Conservation (phyloP, 116 monocot genomes). For the Trichopus zeylanicus region DNA sequence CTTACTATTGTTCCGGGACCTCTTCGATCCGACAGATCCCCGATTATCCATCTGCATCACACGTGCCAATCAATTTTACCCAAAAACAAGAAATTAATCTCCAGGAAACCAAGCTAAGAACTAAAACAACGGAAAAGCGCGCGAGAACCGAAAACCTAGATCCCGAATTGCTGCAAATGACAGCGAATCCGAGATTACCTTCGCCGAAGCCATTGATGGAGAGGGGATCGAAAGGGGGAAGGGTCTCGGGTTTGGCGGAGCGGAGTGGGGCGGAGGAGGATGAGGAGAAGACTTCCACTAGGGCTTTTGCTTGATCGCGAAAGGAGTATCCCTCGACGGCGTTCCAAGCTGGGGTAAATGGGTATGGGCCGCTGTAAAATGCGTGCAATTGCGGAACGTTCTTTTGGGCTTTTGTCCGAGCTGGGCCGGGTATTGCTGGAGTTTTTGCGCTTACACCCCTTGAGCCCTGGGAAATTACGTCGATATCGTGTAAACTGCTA, state of each 20-base stretch:
- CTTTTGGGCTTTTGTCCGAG: no score
- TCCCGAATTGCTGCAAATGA: no score
- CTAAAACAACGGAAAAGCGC: neutral
- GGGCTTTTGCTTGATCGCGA: neutral
- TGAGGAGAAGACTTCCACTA: neutral
- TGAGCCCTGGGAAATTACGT: no score
- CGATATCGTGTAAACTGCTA: no score
- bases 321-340: no score
- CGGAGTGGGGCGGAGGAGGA: neutral
- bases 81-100: neutral
- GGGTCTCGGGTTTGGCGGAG: neutral
- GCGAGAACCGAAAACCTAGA: conserved; percentile 6
- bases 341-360: no score
- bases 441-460: no score
- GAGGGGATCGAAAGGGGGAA: neutral
- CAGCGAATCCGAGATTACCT: conserved; percentile 4
- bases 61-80: neutral
- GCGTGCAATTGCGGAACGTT: no score
- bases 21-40: conserved; percentile 22
- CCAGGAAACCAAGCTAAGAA: neutral
- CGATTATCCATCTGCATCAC: conserved; percentile 19
- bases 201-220: conserved; percentile 12
- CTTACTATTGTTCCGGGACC: conserved; percentile 30
- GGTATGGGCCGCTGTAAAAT: no score
- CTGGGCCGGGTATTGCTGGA: no score